Conservation (phyloP, 805 yeast genomes). For the Brettanomyces nanus region DNA sequence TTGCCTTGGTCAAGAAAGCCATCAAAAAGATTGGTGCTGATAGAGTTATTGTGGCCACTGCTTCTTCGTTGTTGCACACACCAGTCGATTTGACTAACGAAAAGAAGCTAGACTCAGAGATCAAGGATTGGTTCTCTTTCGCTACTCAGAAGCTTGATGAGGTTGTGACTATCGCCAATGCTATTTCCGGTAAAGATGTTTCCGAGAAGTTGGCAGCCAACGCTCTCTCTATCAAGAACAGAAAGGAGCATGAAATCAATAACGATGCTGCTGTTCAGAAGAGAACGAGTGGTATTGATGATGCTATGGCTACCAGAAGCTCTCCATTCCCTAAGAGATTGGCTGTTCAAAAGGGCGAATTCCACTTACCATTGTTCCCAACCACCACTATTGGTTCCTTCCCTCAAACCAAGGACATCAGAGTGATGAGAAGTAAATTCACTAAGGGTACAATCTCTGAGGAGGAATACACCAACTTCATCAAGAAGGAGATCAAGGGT, state of each 20-base stretch:
- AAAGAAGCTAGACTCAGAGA: conserved; percentile 80
- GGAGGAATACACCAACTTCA: conserved; percentile 93
- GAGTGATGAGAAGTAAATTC: conserved; percentile 97
- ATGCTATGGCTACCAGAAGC: conserved; percentile 74
- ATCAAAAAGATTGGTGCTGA: conserved; percentile 80
- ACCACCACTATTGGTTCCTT: conserved; percentile 99
- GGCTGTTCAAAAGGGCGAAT: conserved; percentile 74
- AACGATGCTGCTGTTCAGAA: conserved; percentile 85
- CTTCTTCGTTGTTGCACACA: conserved; percentile 95
- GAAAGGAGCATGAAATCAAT: conserved; percentile 81
- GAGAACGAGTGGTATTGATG: conserved; percentile 65
- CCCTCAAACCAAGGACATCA: conserved; percentile 99
- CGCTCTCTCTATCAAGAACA: conserved; percentile 76
- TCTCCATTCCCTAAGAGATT: conserved; percentile 83
- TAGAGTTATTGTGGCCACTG: conserved; percentile 88
- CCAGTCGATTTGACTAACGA: conserved; percentile 95
- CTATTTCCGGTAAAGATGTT: conserved; percentile 70
- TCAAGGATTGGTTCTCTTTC: conserved; percentile 97
- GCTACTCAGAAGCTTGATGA: conserved; percentile 94
- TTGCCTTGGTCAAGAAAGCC: conserved; percentile 75
- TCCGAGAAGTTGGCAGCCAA: conserved; percentile 73
- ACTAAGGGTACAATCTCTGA: conserved; percentile 93
- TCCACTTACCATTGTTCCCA: conserved; percentile 97
- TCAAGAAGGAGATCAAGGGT: conserved; percentile 90
- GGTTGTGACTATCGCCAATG: conserved; percentile 86